Percentiles rank a stretch among this genome's conserved stretches.
phyloP scores from a whole-genome alignment of 2,329 filamentous ascomycete species.

The Xenosphaeropsis pyriputrescens region DNA sequence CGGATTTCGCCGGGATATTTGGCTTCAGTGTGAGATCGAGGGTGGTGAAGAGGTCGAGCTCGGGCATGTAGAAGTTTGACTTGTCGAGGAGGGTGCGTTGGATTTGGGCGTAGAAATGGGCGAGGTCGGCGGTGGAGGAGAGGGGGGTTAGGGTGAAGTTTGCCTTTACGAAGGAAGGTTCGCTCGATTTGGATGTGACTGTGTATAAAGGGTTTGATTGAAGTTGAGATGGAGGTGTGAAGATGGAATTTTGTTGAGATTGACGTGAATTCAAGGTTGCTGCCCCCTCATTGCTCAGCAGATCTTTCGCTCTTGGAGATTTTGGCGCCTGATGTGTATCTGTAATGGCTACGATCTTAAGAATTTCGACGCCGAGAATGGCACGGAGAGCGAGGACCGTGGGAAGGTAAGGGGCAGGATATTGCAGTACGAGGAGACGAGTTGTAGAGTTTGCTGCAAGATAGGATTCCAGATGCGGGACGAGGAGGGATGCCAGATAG shows the following conservation, averaged over 20 bases:
- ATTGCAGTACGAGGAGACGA: conserved; percentile 43
- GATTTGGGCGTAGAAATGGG: conserved; percentile 36
- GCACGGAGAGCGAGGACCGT: conserved; percentile 42
- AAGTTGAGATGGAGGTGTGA: neutral
- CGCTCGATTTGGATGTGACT: too few species aligned
- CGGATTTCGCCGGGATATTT: conserved; percentile 1
- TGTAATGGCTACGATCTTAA: conserved; percentile 44
- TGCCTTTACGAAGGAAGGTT: conserved; percentile 22
- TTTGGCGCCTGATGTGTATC: conserved; percentile 13
- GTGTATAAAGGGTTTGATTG: too few species aligned
- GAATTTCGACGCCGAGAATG: conserved; percentile 36
- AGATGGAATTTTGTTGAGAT: neutral
- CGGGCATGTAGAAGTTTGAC: conserved; percentile 27
- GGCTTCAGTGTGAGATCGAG: conserved; percentile 3
- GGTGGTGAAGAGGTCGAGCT: conserved; percentile 10
- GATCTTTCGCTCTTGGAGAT: conserved; percentile 5
- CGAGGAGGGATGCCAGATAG: conserved; percentile 39
- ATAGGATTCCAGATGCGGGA: conserved; percentile 46
- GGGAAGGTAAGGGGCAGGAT: conserved; percentile 37
- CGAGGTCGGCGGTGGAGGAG: conserved; percentile 37
- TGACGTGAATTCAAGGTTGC: neutral
- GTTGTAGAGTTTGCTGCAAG: conserved; percentile 35
- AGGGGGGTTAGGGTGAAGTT: conserved; percentile 41
- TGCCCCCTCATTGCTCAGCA: conserved; percentile 7
- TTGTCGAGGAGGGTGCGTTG: conserved; percentile 31